These are phyloP conservation scores for Exophiala sideris DNA, from an alignment of 2,329 filamentous ascomycete genomes.

Conservation along the genomic window DNA sequence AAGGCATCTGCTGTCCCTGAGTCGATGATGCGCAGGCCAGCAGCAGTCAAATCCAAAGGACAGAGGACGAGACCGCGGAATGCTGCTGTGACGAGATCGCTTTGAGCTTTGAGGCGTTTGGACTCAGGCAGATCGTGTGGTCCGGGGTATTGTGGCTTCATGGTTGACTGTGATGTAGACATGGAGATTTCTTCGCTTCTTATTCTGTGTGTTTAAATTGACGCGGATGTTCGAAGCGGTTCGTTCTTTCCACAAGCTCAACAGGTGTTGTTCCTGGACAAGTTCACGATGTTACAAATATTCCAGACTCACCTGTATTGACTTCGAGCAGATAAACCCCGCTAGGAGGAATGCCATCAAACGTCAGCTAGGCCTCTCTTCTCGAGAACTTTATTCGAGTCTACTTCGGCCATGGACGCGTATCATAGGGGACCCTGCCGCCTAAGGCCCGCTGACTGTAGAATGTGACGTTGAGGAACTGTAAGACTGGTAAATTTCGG, in stretches of 20 bases:
- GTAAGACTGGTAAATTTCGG: no score
- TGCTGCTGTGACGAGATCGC: background rate
- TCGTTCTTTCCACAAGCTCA: no score
- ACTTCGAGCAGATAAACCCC: background rate
- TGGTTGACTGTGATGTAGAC: background rate
- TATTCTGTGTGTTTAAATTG: background rate
- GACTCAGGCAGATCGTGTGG: background rate
- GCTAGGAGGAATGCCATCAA: background rate
- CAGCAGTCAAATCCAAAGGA: background rate
- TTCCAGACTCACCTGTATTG: background rate
- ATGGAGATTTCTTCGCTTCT: background rate
- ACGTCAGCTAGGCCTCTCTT: background rate
- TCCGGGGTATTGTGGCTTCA: conserved; percentile 2
- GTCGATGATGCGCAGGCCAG: background rate
- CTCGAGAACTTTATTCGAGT: background rate
- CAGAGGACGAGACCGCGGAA: conserved; percentile 1
- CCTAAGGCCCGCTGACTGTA: no score
- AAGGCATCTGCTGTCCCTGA: conserved; percentile 1
- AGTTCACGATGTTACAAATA: no score
- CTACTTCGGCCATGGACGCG: no score
- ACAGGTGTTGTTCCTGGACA: no score
- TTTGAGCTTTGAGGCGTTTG: background rate
- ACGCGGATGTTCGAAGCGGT: no score
- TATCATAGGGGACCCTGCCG: no score
- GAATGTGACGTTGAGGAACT: no score